Evolutionary conservation across 441 rosid species (phyloP).

Genomic region (Theobroma grandiflorum): DNA sequence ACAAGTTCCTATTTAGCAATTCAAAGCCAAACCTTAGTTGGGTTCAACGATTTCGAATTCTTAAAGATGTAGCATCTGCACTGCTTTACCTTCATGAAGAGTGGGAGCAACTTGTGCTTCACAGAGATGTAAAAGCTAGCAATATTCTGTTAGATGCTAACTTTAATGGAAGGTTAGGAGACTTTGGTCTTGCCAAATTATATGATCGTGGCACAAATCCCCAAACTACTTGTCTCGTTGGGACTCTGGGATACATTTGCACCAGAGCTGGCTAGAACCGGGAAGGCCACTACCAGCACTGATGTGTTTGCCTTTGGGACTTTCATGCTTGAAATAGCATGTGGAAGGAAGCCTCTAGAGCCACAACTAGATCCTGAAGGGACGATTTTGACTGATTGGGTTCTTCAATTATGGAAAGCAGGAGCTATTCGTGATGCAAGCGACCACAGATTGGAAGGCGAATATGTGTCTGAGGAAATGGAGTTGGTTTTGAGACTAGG

Average conservation of each 20-base stretch:
- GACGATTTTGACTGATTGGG: slow-evolving; percentile 54
- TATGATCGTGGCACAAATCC: slow-evolving; percentile 57
- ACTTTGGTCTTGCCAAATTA: slow-evolving; percentile 66
- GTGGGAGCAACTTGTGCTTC: slow-evolving; percentile 50
- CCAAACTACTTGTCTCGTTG: slow-evolving; percentile 53
- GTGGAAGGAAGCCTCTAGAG: slow-evolving; percentile 69
- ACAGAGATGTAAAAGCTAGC: slow-evolving; percentile 62
- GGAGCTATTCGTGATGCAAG: slow-evolving; percentile 43
- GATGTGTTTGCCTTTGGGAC: slow-evolving; percentile 75
- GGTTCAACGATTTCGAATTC: slow-evolving; percentile 35
- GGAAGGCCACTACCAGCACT: slow-evolving; percentile 58
- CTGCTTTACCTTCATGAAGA: slow-evolving; percentile 55
- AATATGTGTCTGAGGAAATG: slow-evolving; percentile 30
- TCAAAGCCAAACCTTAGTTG: slow-evolving; percentile 31
- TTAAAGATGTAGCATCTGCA: slow-evolving; percentile 42
- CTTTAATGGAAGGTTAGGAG: slow-evolving; percentile 54
- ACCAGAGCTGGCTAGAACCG: slow-evolving; percentile 61
- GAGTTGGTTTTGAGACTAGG: slow-evolving; percentile 35
- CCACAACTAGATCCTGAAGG: slow-evolving; percentile 34
- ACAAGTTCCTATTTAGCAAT: slow-evolving; percentile 34
- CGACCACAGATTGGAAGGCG: slow-evolving; percentile 28
- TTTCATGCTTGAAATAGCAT: slow-evolving; percentile 67
- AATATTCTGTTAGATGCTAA: slow-evolving; percentile 57
- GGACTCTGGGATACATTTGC: slow-evolving; percentile 72
- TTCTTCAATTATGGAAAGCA: slow-evolving; percentile 50